Conservation (phyloP, 768 basidiomycete species). For the Auricularia cornea region DNA sequence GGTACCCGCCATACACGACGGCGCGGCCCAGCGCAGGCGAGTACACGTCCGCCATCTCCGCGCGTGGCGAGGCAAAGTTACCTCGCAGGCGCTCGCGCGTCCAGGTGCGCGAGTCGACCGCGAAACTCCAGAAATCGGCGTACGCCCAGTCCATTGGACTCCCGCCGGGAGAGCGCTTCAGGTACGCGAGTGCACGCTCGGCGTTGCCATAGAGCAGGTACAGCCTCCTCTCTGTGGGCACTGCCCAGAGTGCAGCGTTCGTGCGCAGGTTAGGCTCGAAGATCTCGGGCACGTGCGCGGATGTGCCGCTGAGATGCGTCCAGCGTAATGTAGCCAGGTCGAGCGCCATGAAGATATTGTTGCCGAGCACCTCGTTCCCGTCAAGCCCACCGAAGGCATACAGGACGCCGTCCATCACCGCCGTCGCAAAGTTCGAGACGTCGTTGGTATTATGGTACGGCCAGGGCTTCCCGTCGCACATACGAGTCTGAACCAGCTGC, state of each 20-base stretch:
- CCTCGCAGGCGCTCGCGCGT: constrained; percentile 24
- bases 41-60: constrained; percentile 25
- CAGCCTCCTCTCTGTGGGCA: constrained; percentile 19
- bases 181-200: constrained; percentile 23
- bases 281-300: constrained; percentile 13
- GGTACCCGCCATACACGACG: constrained; percentile 34
- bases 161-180: constrained; percentile 19
- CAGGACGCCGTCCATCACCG: constrained; percentile 22
- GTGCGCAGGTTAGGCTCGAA: constrained; percentile 28
- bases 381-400: constrained; percentile 33
- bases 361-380: constrained; percentile 21
- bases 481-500: constrained; percentile 22
- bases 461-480: constrained; percentile 12
- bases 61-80: constrained; percentile 26
- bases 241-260: constrained; percentile 28
- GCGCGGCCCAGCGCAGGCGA: constrained; percentile 25
- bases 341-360: constrained; percentile 32
- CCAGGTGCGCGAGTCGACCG: constrained; percentile 23
- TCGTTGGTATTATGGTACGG: constrained; percentile 6
- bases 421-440: constrained; percentile 11
- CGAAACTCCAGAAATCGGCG: constrained; percentile 32
- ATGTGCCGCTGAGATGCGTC: constrained; percentile 18
- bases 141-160: constrained; percentile 16
- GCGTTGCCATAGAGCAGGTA: constrained; percentile 30
- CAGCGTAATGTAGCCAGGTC: constrained; percentile 27